A percentile compares a stretch with the other conserved stretches of the same genome.
These are phyloP conservation scores for Chalciporus chontae DNA, from an alignment of 768 basidiomycete genomes.

Conservation along the genomic window DNA sequence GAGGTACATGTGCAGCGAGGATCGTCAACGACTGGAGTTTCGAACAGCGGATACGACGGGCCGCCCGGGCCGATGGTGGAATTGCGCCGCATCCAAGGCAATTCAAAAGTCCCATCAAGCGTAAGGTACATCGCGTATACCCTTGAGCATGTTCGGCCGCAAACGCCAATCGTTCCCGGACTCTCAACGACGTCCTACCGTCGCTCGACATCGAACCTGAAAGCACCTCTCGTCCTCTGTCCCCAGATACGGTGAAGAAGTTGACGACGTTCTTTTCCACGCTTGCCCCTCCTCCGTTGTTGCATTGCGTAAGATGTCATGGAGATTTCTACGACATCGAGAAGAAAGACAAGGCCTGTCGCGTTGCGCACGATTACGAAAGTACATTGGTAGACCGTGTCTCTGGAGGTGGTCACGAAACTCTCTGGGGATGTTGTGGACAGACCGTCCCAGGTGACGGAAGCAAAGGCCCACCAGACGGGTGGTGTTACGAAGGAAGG, in stretches of 20 bases:
- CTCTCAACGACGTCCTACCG: conserved; percentile 9
- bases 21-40: no score
- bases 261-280: conserved; percentile 58
- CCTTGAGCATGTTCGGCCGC: conserved; percentile 43
- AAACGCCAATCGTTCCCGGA: background rate
- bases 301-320: conserved; percentile 79
- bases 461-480: conserved; percentile 79
- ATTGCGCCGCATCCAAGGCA: no score
- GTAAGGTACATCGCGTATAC: conserved; percentile 39
- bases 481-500: conserved; percentile 83
- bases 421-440: conserved; percentile 73
- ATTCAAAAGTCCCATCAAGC: no score
- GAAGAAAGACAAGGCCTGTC: conserved; percentile 66
- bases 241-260: conserved; percentile 39
- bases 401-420: conserved; percentile 40
- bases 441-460: conserved; percentile 71
- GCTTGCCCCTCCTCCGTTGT: conserved; percentile 60
- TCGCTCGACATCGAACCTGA: conserved; percentile 11
- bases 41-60: no score
- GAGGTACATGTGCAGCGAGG: no score
- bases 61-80: no score
- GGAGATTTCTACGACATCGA: conserved; percentile 66
- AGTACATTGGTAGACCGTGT: conserved; percentile 71
- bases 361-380: conserved; percentile 76
- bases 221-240: conserved; percentile 19